Conservation (phyloP, 1,284 basidiomycete genomes). For the Pyrrhoderma noxium region DNA sequence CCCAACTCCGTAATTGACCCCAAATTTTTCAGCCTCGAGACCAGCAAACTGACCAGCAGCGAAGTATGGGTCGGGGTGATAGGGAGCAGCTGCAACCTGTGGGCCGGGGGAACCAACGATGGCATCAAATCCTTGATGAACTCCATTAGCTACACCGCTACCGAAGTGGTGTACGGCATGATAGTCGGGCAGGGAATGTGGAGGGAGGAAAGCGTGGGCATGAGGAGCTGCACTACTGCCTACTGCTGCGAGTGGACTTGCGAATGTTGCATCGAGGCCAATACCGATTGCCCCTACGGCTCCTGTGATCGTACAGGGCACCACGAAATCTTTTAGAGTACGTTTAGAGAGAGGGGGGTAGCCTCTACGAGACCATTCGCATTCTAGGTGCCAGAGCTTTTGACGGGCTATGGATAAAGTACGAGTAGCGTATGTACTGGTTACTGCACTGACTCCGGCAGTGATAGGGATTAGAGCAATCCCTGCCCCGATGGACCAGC, state of each 20-base stretch:
- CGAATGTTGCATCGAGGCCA: neutral
- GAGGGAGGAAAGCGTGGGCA: no score
- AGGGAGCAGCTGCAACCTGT: no score
- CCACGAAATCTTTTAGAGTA: neutral
- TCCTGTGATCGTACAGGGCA: conserved; percentile 1
- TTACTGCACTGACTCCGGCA: neutral
- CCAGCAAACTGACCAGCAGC: no score
- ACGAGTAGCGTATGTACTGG: neutral
- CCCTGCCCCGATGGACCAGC: conserved; percentile 3
- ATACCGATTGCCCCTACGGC: neutral
- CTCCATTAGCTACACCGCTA: no score
- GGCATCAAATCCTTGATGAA: no score
- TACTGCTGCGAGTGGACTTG: neutral
- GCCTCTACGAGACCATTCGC: conserved; percentile 5
- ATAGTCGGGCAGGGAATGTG: no score
- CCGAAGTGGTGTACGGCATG: no score
- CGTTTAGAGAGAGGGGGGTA: neutral
- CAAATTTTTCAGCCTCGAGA: no score
- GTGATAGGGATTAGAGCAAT: conserved; percentile 3
- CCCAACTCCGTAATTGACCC: no score
- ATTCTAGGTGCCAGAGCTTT: conserved; percentile 3
- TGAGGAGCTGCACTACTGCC: no score
- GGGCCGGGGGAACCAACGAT: no score
- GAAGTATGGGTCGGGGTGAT: no score
- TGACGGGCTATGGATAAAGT: neutral